A percentile compares a stretch with the other conserved stretches of the same genome.
phyloP scores from a whole-genome alignment of 768 basidiomycete species.

The Boletellus sp. region DNA sequence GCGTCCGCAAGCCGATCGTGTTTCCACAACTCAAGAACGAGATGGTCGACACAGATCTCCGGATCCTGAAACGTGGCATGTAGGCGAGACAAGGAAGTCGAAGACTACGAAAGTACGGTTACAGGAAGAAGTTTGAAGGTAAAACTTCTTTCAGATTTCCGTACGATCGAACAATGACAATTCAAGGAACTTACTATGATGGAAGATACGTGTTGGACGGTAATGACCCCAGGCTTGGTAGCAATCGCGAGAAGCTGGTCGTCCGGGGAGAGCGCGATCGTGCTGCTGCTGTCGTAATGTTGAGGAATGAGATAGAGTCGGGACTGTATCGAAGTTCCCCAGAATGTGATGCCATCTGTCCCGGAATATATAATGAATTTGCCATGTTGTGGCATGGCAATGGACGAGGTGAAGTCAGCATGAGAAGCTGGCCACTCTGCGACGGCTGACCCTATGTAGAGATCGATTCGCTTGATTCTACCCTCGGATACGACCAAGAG shows the following conservation, averaged over 20 bases:
- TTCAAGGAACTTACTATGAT: neutral
- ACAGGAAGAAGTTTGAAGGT: no score
- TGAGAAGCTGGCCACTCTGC: neutral
- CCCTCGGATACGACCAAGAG: neutral
- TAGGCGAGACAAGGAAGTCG: neutral
- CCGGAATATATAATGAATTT: conserved; percentile 2
- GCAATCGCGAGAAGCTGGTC: neutral
- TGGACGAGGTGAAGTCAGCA: neutral
- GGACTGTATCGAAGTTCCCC: neutral
- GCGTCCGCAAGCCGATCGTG: neutral
- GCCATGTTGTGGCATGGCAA: conserved; percentile 1
- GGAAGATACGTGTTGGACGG: neutral
- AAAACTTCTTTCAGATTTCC: no score
- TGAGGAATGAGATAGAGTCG: neutral
- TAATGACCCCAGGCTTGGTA: neutral
- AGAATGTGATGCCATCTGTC: neutral
- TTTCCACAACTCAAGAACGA: neutral
- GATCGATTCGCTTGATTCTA: neutral
- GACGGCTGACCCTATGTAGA: neutral
- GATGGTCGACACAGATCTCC: neutral
- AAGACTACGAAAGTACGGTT: neutral
- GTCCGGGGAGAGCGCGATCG: neutral
- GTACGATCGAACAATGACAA: no score
- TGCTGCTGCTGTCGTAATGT: neutral
- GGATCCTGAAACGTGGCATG: neutral